A percentile compares a stretch with the other conserved stretches of the same genome.
These are phyloP conservation scores for Pseudogymnoascus sp. DNA, from an alignment of 2,329 filamentous ascomycete species.

Conservation along the genomic window DNA sequence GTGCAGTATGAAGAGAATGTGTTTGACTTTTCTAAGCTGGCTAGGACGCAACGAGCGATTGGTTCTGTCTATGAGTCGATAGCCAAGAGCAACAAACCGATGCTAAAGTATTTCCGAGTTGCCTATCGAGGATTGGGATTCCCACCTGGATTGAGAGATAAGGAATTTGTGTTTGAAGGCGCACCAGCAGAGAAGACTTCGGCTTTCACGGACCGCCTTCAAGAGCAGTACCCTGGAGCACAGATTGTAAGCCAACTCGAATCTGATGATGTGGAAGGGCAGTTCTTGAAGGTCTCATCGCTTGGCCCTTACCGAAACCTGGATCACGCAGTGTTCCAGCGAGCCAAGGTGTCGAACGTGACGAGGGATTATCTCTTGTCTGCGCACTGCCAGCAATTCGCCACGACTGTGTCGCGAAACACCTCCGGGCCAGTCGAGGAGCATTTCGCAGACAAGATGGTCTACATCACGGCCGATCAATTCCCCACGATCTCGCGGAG, in stretches of 20 bases:
- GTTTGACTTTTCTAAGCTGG: constrained; percentile 88
- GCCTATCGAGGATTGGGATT: constrained; percentile 86
- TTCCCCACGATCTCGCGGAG: constrained; percentile 88
- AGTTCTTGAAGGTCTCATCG: constrained; percentile 75
- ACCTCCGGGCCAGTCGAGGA: constrained; percentile 61
- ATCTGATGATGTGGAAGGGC: constrained; percentile 77
- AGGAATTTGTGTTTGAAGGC: constrained; percentile 87
- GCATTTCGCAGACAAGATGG: constrained; percentile 72
- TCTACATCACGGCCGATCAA: constrained; percentile 74
- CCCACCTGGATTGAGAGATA: constrained; percentile 70
- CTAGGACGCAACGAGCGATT: constrained; percentile 80
- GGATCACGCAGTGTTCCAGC: constrained; percentile 74
- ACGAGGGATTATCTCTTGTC: constrained; percentile 82
- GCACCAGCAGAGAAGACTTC: constrained; percentile 66
- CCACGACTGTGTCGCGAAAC: constrained; percentile 63
- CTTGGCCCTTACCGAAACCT: constrained; percentile 78
- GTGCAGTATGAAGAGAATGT: constrained; percentile 82
- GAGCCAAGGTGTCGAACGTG: constrained; percentile 71
- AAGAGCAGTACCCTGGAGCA: constrained; percentile 78
- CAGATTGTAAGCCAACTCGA: constrained; percentile 66
- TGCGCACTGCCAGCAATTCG: constrained; percentile 69
- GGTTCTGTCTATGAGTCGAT: constrained; percentile 87
- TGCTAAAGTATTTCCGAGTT: constrained; percentile 85
- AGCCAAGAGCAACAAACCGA: constrained; percentile 67
- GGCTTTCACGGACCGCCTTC: constrained; percentile 84